Evolutionary conservation across 805 yeast species (phyloP).

Genomic region (Teunomyces tritomae): DNA sequence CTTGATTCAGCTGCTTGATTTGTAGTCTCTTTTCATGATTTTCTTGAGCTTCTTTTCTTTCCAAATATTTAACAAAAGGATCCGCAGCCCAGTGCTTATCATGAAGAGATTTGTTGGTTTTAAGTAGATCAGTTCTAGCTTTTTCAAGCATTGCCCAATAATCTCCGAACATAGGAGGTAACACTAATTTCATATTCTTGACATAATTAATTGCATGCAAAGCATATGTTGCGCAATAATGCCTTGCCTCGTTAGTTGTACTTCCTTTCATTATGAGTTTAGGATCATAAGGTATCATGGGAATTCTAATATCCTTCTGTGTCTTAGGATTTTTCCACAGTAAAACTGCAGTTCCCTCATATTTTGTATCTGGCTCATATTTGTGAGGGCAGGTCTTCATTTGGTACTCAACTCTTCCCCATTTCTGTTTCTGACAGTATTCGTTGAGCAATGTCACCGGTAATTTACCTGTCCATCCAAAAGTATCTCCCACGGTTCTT

Average conservation of each 20-base stretch:
- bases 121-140: constrained; percentile 49
- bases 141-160: constrained; percentile 75
- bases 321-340: constrained; percentile 81
- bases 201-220: constrained; percentile 74
- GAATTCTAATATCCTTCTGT: constrained; percentile 57
- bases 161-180: constrained; percentile 78
- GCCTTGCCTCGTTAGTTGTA: constrained; percentile 87
- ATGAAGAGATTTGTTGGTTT: constrained; percentile 47
- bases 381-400: constrained; percentile 36
- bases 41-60: constrained; percentile 47
- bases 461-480: constrained; percentile 93
- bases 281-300: constrained; percentile 56
- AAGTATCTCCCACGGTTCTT: constrained; percentile 48
- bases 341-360: constrained; percentile 56
- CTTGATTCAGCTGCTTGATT: constrained; percentile 45
- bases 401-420: constrained; percentile 84
- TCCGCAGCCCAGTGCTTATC: constrained; percentile 59
- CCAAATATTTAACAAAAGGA: constrained; percentile 73
- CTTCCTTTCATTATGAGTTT: constrained; percentile 41
- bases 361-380: constrained; percentile 14
- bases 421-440: constrained; percentile 79
- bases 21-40: constrained; percentile 46
- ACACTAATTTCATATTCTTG: constrained; percentile 81
- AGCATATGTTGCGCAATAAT: constrained; percentile 85
- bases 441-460: constrained; percentile 87